Evolutionary conservation across 1,139 yeast species (phyloP).

Genomic region (Kodamaea alishanica): DNA sequence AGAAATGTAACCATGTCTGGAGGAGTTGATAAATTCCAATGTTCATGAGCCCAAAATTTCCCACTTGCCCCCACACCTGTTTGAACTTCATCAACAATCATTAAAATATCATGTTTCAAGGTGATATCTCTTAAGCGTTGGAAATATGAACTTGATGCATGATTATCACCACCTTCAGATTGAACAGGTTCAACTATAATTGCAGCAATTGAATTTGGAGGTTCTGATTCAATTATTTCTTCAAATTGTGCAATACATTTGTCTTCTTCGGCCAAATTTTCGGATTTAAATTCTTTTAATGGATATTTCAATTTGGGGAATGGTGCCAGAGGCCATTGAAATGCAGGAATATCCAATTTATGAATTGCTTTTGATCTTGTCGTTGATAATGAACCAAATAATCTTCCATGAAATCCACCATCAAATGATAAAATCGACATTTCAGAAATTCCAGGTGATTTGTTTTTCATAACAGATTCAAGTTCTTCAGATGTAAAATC

Average conservation of each 20-base stretch:
- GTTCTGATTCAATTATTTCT: constrained; percentile 45
- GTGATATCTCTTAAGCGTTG: constrained; percentile 65
- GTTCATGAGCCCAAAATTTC: constrained; percentile 71
- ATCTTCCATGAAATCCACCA: constrained; percentile 71
- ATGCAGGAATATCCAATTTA: constrained; percentile 72
- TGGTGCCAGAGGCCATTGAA: constrained; percentile 75
- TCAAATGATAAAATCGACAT: constrained; percentile 66
- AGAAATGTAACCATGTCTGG: constrained; percentile 75
- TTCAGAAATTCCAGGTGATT: constrained; percentile 66
- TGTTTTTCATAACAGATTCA: constrained; percentile 59
- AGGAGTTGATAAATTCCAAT: constrained; percentile 58
- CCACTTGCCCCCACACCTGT: constrained; percentile 77
- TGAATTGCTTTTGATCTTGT: constrained; percentile 75
- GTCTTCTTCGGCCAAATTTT: constrained; percentile 58
- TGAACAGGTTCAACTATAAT: constrained; percentile 70
- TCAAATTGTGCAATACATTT: constrained; percentile 59
- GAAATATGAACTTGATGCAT: constrained; percentile 57
- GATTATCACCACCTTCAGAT: constrained; percentile 77
- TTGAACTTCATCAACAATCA: constrained; percentile 72
- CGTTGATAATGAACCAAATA: constrained; percentile 69
- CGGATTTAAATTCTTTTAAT: constrained; percentile 47
- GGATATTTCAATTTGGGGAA: constrained; percentile 68
- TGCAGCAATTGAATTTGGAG: constrained; percentile 56
- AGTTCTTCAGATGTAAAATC: constrained; percentile 57
- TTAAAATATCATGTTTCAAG: constrained; percentile 52